A percentile compares a stretch with the other conserved stretches of the same genome.
phyloP scores from a whole-genome alignment of 1,284 basidiomycete species.

The Melampsora occidentalis region DNA sequence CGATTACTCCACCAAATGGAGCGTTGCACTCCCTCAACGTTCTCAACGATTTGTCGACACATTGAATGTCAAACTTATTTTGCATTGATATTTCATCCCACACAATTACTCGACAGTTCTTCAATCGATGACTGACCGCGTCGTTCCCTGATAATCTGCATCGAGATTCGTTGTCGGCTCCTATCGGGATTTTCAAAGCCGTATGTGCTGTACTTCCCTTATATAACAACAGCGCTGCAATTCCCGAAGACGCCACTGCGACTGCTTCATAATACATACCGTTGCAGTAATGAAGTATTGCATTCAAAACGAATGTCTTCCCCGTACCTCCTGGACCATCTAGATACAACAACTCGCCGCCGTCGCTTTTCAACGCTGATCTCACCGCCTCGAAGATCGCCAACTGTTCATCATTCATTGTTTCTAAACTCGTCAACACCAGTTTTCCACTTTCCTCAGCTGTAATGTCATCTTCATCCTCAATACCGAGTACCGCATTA shows the following conservation, averaged over 20 bases:
- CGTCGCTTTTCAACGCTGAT: too few relatives aligned
- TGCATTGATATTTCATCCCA: slow-evolving; percentile 21
- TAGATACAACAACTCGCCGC: too few relatives aligned
- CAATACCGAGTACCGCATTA: too few relatives aligned
- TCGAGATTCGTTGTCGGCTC: slow-evolving; percentile 48
- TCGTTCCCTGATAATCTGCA: background rate
- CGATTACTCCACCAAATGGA: background rate
- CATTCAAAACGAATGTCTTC: slow-evolving; percentile 60
- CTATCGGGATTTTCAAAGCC: slow-evolving; percentile 3
- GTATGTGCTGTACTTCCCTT: slow-evolving; percentile 51
- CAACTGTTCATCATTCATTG: slow-evolving; percentile 54
- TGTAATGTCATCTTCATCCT: too few relatives aligned
- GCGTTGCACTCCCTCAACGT: background rate
- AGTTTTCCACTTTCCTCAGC: too few relatives aligned
- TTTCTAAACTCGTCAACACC: too few relatives aligned
- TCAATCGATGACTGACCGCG: background rate
- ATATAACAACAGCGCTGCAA: slow-evolving; percentile 56
- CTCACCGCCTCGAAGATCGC: slow-evolving; percentile 54
- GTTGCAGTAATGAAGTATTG: slow-evolving; percentile 53
- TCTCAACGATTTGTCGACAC: slow-evolving; percentile 3
- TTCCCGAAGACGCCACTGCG: slow-evolving; percentile 54
- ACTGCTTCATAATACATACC: slow-evolving; percentile 53
- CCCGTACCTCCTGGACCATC: slow-evolving; percentile 59
- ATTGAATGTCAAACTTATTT: background rate
- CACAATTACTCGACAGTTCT: background rate